Evolutionary conservation across 805 yeast species (phyloP).

Genomic region (Schwanniomyces sp.): DNA sequence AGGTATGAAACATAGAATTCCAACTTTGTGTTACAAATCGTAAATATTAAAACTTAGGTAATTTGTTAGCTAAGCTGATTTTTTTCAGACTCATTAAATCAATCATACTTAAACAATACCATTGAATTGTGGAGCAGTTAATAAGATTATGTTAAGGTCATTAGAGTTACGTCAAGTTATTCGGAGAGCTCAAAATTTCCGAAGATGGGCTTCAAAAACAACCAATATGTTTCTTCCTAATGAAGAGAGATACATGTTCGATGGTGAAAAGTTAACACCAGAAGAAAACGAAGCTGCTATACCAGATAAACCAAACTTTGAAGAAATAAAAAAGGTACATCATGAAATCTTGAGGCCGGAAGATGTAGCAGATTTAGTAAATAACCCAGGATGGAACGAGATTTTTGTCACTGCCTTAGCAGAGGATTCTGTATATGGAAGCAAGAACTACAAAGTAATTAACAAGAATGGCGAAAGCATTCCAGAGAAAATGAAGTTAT

Average conservation of each 20-base stretch:
- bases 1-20: neutral
- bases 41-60: neutral
- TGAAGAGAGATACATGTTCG: conserved; percentile 24
- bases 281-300: conserved; percentile 34
- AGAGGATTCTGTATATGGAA: conserved; percentile 28
- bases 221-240: conserved; percentile 27
- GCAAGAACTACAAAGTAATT: conserved; percentile 18
- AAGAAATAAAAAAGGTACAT: conserved; percentile 13
- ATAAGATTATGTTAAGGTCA: neutral
- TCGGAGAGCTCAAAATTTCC: neutral
- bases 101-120: neutral
- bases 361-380: conserved; percentile 31
- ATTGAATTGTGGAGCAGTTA: neutral
- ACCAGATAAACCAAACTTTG: conserved; percentile 26
- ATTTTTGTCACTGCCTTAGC: conserved; percentile 28
- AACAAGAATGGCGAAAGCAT: conserved; percentile 11
- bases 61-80: neutral
- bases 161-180: neutral
- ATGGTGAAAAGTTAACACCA: conserved; percentile 24
- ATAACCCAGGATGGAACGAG: conserved; percentile 28
- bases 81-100: neutral
- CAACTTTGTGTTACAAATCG: conserved; percentile 1
- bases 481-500: conserved; percentile 18
- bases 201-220: conserved; percentile 4
- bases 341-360: conserved; percentile 34